phyloP scores from a whole-genome alignment of 768 basidiomycete genomes.

The Cubamyces sp. region DNA sequence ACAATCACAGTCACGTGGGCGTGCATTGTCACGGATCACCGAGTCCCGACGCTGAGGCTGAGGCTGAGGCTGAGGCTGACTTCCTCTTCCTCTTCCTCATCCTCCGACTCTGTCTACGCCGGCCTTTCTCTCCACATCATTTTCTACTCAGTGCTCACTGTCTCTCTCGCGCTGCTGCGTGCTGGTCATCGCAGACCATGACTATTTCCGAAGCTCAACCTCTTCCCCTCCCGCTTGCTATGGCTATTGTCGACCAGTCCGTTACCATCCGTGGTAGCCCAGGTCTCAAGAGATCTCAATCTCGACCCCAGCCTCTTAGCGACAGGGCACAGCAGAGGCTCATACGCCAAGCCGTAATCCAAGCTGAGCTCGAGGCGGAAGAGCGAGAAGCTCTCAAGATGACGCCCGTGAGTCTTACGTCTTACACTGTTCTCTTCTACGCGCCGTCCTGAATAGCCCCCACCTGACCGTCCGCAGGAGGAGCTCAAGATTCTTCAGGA shows the following conservation, averaged over 20 bases:
- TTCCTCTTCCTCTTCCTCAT: no score
- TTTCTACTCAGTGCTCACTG: background rate
- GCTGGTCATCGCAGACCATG: background rate
- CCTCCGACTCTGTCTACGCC: no score
- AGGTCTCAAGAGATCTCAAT: background rate
- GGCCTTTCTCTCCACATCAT: no score
- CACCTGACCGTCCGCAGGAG: background rate
- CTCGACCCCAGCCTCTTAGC: background rate
- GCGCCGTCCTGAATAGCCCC: background rate
- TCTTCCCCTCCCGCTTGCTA: background rate
- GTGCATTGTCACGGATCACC: no score
- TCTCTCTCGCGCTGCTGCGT: background rate
- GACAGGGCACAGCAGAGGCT: slow-evolving; percentile 14
- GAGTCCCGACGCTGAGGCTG: no score
- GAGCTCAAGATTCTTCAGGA: slow-evolving; percentile 9
- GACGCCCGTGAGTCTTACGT: slow-evolving; percentile 4
- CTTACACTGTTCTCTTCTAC: background rate
- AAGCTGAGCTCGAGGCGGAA: slow-evolving; percentile 9
- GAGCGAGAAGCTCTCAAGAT: slow-evolving; percentile 16
- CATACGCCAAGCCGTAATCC: slow-evolving; percentile 6
- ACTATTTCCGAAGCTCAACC: background rate
- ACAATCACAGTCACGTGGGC: no score
- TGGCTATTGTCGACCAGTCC: slow-evolving; percentile 1
- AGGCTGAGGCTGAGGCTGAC: no score
- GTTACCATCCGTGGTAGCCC: slow-evolving; percentile 7